Evolutionary conservation across 2,329 filamentous ascomycete species (phyloP), one percentile per base, ranked within the genome.

Genomic region (Fusarium oligoseptatum): DNA sequence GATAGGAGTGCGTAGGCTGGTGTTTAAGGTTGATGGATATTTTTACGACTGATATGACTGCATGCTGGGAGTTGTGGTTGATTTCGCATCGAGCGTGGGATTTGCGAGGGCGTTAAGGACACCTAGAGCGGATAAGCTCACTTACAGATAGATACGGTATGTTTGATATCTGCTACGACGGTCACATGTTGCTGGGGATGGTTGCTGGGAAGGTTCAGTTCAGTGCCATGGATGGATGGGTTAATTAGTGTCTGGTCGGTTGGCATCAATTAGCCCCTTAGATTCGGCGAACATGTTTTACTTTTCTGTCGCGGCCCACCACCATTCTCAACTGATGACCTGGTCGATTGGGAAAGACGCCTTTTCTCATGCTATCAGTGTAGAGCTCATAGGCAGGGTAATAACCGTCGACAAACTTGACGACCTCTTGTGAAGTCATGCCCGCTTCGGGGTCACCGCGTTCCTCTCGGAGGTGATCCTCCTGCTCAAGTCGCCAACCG

Each of bases 401-500:
- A 81, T 94, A 91, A 1, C 86, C 88, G 71, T 91, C 88, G 34
- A 91, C 93, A 81, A 98, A 98, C 56, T 88, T 86, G 66, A 90
- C 86, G 50, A 98, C 94, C 81, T 96, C 89, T 66, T 94, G 92
- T 76, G 94, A 92, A 1, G 90, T 93, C 95, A 98, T 98, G 34
- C 94, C 95, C 0, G 87, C 88, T 17, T 76, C 75, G 22, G 81
- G 78, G 52, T 84, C 82, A 10, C 93, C 94, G 74, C 89, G 93
- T 24, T 87, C 83, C 9, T 85, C 85, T 27, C 93, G 89, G 77
- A 98, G 86, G 68, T 89, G 89, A 57, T 89, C 88, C 83, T 98
- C 95, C 83, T 97, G 94, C 84, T 98, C 87, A 76, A 92, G 85
- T 15, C 95, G 90, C 95, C 95, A 98, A 71, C 88, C 89, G 78